These are phyloP conservation scores for Desmodesmus armatus DNA, from an alignment of 139 green algal genomes.

Conservation along the genomic window DNA sequence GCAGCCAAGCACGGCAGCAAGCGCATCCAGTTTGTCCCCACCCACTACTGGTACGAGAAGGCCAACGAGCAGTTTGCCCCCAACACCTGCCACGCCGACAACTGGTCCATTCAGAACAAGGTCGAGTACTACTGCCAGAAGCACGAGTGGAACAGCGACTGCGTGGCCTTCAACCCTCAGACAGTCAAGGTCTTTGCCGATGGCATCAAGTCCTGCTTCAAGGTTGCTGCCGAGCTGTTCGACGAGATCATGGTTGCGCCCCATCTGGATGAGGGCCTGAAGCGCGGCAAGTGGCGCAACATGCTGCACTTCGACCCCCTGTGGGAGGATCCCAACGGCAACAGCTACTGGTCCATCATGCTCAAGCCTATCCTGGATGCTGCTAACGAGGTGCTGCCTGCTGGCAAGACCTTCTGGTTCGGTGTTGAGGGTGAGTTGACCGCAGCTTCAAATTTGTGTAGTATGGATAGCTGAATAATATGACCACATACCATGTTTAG, in stretches of 20 bases:
- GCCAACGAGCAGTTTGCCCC: background rate
- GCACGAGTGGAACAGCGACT: constrained; percentile 43
- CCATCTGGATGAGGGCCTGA: constrained; percentile 43
- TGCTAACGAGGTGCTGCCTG: constrained; percentile 15
- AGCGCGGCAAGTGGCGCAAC: constrained; percentile 45
- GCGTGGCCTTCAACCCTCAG: background rate
- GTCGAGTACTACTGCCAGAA: constrained; percentile 43
- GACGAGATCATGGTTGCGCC: constrained; percentile 40
- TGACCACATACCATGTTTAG: no score
- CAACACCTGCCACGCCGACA: constrained; percentile 38
- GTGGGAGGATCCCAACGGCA: constrained; percentile 38
- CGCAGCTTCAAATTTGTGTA: no score
- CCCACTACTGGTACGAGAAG: constrained; percentile 46
- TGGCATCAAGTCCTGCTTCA: constrained; percentile 22
- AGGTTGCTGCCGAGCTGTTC: constrained; percentile 37
- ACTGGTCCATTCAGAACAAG: constrained; percentile 34
- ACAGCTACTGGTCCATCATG: constrained; percentile 51
- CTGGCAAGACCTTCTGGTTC: constrained; percentile 35
- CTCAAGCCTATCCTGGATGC: constrained; percentile 40
- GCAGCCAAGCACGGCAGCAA: constrained; percentile 37
- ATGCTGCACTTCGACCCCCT: constrained; percentile 49
- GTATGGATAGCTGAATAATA: no score
- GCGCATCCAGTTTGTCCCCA: constrained; percentile 44
- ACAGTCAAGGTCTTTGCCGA: background rate
- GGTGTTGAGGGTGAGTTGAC: constrained; percentile 15